Conservation (phyloP, 2,329 filamentous ascomycete genomes). For the Beauveria pseudobassiana region DNA sequence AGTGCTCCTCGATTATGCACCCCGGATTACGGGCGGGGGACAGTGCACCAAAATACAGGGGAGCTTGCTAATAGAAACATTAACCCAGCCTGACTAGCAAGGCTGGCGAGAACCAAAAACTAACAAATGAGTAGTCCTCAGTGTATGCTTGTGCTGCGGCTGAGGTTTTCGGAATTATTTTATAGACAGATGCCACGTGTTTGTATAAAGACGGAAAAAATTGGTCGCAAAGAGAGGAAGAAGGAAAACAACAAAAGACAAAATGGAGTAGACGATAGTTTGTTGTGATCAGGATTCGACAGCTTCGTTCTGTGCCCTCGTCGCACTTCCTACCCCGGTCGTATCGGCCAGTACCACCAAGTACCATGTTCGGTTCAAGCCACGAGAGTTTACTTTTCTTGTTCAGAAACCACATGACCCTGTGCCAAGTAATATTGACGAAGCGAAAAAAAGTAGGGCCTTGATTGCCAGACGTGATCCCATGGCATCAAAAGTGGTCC, state of each 20-base stretch:
- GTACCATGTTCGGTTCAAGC: not conserved
- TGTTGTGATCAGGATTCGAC: not conserved
- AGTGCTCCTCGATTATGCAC: not conserved
- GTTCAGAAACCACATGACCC: not conserved
- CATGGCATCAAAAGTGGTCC: not conserved
- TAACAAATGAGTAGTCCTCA: no score
- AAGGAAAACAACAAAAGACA: not conserved
- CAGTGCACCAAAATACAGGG: no score
- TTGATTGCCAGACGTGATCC: not conserved
- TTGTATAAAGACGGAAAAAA: not conserved
- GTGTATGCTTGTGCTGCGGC: no score
- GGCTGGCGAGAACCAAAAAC: no score
- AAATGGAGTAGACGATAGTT: not conserved
- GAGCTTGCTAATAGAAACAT: no score
- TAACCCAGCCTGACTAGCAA: not conserved
- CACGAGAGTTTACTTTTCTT: not conserved
- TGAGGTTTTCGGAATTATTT: not conserved
- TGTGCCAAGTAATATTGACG: not conserved
- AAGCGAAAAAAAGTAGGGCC: not conserved
- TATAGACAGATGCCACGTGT: not conserved
- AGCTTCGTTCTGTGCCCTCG: not conserved
- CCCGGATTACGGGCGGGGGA: not conserved
- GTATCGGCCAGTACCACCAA: not conserved
- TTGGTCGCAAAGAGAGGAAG: not conserved
- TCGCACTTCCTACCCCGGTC: not conserved